Conservation (phyloP, 164 flowering plant species). For the Malania oleifera region DNA sequence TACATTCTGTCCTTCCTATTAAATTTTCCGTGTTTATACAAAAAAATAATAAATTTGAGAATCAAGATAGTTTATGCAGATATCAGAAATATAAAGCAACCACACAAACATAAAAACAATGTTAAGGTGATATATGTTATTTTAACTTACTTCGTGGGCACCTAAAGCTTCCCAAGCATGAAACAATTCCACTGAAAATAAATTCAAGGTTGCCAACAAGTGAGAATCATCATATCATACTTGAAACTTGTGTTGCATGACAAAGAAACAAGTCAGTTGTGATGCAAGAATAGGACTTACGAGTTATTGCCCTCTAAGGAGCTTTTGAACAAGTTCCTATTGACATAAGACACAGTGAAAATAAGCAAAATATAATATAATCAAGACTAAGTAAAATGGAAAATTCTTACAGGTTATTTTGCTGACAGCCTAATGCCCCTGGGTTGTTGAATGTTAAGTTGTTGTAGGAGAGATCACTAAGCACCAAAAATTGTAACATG, state of each 20-base stretch:
- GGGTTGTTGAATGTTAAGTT: slow-evolving; percentile 17
- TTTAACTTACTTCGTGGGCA: slow-evolving; percentile 36
- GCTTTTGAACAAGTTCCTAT: slow-evolving; percentile 33
- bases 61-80: too few relatives aligned
- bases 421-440: slow-evolving; percentile 18
- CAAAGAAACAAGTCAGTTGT: neutral
- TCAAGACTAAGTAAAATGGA: neutral
- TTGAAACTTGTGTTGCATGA: neutral
- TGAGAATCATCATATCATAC: slow-evolving; percentile 7
- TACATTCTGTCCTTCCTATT: too few relatives aligned
- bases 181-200: slow-evolving; percentile 23
- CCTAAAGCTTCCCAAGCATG: slow-evolving; percentile 23
- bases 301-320: slow-evolving; percentile 17
- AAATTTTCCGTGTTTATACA: too few relatives aligned
- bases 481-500: neutral
- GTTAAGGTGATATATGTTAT: too few relatives aligned
- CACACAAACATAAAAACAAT: too few relatives aligned
- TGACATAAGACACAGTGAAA: neutral
- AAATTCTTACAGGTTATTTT: slow-evolving; percentile 19
- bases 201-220: slow-evolving; percentile 5
- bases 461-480: slow-evolving; percentile 45
- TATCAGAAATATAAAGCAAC: too few relatives aligned
- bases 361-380: neutral
- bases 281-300: slow-evolving; percentile 25
- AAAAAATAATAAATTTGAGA: too few relatives aligned